phyloP scores from a whole-genome alignment of 805 yeast species.

The Zygoascus ofunaensis region DNA sequence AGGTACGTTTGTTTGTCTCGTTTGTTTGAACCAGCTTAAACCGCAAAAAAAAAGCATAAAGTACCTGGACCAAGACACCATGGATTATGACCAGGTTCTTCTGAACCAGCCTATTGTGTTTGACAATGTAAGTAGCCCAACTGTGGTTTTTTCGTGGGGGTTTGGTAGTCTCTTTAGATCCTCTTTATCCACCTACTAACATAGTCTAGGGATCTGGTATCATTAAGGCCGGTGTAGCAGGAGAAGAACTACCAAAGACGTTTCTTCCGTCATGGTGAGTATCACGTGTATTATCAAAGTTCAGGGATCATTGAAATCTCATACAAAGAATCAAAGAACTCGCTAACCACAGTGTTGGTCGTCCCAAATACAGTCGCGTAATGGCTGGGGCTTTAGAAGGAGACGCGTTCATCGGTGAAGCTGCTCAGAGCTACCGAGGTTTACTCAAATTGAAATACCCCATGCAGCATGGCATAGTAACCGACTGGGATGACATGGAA shows the following conservation, averaged over 20 bases:
- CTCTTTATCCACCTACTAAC: background rate
- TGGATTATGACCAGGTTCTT: constrained; percentile 29
- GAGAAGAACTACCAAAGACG: constrained; percentile 71
- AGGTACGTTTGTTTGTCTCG: no score
- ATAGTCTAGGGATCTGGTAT: constrained; percentile 67
- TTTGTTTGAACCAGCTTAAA: no score
- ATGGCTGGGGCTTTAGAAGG: constrained; percentile 66
- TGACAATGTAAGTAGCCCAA: constrained; percentile 47
- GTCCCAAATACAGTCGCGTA: constrained; percentile 73
- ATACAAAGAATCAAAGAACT: no score
- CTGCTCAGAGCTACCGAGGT: constrained; percentile 71
- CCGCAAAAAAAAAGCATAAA: no score
- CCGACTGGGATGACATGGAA: constrained; percentile 84
- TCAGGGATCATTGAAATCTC: background rate
- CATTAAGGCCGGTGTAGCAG: constrained; percentile 86
- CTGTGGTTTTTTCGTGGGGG: no score
- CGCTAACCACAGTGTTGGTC: constrained; percentile 42
- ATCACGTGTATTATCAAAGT: background rate
- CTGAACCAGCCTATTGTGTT: constrained; percentile 66
- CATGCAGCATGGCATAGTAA: constrained; percentile 66
- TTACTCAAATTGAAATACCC: constrained; percentile 66
- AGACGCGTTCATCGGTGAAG: constrained; percentile 64
- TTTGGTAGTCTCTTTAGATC: no score
- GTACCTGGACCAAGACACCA: no score
- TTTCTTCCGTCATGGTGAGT: constrained; percentile 48